A percentile compares a stretch with the other conserved stretches of the same genome.
Conservation (phyloP, 345 rosid species). For the Dovyalis caffra region DNA sequence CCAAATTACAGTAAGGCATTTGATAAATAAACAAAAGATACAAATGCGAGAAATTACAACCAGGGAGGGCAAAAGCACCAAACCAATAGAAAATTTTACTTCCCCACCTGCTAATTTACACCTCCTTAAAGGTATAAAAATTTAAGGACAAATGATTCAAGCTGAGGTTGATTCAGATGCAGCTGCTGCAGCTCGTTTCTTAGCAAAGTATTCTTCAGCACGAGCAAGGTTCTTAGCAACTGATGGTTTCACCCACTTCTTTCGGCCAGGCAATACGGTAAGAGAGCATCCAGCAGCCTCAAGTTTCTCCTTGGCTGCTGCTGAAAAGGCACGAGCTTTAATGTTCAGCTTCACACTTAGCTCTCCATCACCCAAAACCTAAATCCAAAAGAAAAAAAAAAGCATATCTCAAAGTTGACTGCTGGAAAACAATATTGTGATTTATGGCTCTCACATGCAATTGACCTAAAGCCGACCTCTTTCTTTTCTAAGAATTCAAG, state of each 20-base stretch:
- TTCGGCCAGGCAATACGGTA: slow-evolving; percentile 75
- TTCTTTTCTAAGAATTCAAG: background rate
- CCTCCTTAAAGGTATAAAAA: background rate
- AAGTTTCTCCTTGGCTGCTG: slow-evolving; percentile 81
- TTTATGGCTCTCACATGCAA: background rate
- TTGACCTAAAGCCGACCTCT: background rate
- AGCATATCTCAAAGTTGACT: background rate
- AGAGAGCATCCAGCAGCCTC: slow-evolving; percentile 77
- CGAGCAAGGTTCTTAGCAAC: slow-evolving; percentile 79
- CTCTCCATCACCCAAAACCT: slow-evolving; percentile 87
- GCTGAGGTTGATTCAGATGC: slow-evolving; percentile 48
- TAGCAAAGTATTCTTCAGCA: slow-evolving; percentile 85
- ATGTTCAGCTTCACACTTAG: slow-evolving; percentile 68
- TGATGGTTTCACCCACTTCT: slow-evolving; percentile 90
- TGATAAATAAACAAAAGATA: slow-evolving; percentile 2
- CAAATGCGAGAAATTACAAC: slow-evolving; percentile 6
- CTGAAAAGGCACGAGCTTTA: slow-evolving; percentile 77
- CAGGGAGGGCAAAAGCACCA: background rate
- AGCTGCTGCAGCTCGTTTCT: slow-evolving; percentile 65
- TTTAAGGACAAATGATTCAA: slow-evolving; percentile 18
- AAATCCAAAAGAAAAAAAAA: slow-evolving; percentile 14
- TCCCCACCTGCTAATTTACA: slow-evolving; percentile 4
- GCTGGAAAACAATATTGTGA: background rate
- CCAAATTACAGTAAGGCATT: slow-evolving; percentile 8
- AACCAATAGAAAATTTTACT: background rate